Base-by-base conservation (phyloP, 208 protist species). In the Leishmania aethiopica region DNA sequence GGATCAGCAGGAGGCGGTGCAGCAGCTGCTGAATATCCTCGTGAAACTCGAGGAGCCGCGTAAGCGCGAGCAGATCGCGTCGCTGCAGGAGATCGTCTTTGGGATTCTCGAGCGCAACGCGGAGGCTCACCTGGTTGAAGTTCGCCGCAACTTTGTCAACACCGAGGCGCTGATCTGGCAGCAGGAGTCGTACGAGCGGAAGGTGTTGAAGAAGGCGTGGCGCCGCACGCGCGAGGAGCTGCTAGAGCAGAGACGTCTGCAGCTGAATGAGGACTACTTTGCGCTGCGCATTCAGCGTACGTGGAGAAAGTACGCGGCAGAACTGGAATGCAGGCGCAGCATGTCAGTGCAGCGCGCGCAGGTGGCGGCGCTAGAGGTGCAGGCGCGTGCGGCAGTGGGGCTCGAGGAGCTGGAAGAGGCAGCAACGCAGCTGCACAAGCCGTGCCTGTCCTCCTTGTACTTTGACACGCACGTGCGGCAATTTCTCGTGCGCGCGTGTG, bases 171-270 rank as follows among this genome's bases (percentile, higher is more conserved):
- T 89, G 0, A 53, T 94, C 22, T 88, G 82, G 82, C 87, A 91
- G 73, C 66, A 89, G 45, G 88, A 92, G 75, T 88, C 79, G 28
- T 88, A 91, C 74, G 88, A 88, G 80, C 84, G 88, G n/a, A 78
- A 90, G 60, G 35, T 75, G 40, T 75, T 91, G 32, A 74, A 49
- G 70, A 72, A 79, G 53, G 82, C 84, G 75, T 87, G 85, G 83
- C 72, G 64, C 10, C 84, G 70, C 51, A 78, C 6, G 2, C 86
- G 88, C 70, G 83, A 84, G 47, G 55, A 76, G 11, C 67, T 88
- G 67, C 84, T 91, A 74, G 77, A 88, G 75, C 82, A 80, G 7
- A 86, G 86, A 64, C 87, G 83, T 70, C 49, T 25, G 73, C 64
- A 80, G 74, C 51, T 86, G 37, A 82, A 66, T 55, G 66, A 82